Base-by-base conservation (phyloP, 139 green algal genomes). In the Chlamydomonas sp. region DNA sequence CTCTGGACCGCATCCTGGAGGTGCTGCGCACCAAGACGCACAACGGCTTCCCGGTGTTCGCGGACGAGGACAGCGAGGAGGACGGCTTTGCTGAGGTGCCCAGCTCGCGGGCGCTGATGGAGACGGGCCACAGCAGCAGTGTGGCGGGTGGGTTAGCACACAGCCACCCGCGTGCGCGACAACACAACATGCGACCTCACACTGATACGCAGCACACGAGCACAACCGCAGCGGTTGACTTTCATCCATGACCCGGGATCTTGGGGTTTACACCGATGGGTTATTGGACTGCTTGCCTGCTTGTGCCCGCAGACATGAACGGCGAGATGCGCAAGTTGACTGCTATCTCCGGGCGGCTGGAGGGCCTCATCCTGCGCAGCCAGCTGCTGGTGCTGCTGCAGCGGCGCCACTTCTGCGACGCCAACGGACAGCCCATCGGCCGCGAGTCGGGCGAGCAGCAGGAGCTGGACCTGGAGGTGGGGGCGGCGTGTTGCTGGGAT, bases 41-140 rank as follows among this genome's bases (percentile, higher is more conserved):
- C 93, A 98, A 98, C 91, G 97, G 96, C 69, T 99, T 99, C 91
- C 96, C 97, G 0, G 94, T 99, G 31, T 91, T 96, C 7, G 86
- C 86, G 63, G 73, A 88, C 17, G 88, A 91, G 31, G 59, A 71
- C 12, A 10, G 78, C 67, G 68, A 86, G 2, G 77, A 90, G n/a
- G 63, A 68, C 68, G 72, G 14, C 4, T 61, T 86, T 3, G 58
- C 61, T 20, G 82, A 80, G 61, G 71, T 57, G 67, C 68, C 68
- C 66, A 85, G 80, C 82, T 58, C 60, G 61, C 63, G 73, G 71
- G 60, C 82, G 5, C 71, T 86, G 9, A n/a, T 79, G 12, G 59
- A 14, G 60, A 17, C 73, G 16, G 71, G 0, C 2, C 62, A 74
- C 83, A 88, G 83, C 83, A 88, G 75, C 81, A 89, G 85, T 67